Percentiles rank a stretch among this genome's conserved stretches.
Evolutionary conservation across 257 asterid genomes (phyloP).

Genomic region (Solanum pimpinellifolium): DNA sequence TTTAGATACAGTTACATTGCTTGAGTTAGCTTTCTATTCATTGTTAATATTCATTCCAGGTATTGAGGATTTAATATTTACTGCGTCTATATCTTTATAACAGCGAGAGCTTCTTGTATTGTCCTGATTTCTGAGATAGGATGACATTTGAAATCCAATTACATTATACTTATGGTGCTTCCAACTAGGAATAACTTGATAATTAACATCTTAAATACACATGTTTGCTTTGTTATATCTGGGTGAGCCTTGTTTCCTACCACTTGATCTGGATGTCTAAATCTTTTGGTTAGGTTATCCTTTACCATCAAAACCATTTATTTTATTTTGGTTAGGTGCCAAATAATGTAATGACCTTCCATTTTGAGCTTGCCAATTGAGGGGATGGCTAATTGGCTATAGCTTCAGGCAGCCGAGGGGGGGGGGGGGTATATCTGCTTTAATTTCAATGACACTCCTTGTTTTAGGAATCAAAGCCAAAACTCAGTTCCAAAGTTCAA

Average conservation of each 20-base stretch:
- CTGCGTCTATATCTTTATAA: neutral
- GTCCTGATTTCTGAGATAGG: neutral
- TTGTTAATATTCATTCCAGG: neutral
- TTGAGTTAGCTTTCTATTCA: neutral
- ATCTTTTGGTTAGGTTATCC: neutral
- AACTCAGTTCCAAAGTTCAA: neutral
- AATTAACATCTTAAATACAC: neutral
- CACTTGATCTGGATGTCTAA: neutral
- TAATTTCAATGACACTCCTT: no score
- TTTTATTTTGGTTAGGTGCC: neutral
- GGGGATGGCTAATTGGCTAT: neutral
- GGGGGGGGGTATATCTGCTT: neutral
- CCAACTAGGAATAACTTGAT: neutral
- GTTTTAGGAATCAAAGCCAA: no score
- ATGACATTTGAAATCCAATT: neutral
- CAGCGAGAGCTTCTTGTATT: neutral
- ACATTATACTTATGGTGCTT: neutral
- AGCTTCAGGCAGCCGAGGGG: neutral
- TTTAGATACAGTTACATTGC: neutral
- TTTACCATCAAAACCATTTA: neutral
- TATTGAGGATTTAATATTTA: neutral
- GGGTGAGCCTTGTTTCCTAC: neutral
- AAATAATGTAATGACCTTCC: neutral
- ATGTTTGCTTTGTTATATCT: neutral
- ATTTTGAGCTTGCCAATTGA: neutral